phyloP scores from a whole-genome alignment of 805 yeast species.

The Candida schatavii region DNA sequence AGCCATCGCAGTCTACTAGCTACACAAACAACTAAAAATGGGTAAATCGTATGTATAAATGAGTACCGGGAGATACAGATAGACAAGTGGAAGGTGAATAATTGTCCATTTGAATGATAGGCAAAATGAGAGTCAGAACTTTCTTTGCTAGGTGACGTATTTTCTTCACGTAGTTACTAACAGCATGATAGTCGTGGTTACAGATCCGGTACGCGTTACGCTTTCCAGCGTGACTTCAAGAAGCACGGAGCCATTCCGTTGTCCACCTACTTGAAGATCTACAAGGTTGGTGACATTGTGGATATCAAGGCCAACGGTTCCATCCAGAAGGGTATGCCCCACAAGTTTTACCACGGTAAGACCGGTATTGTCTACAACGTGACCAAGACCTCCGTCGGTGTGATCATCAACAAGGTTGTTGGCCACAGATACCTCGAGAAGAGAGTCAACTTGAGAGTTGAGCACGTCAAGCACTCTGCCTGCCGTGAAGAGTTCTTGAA shows the following conservation, averaged over 20 bases:
- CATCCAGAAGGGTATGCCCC: slow-evolving; percentile 99
- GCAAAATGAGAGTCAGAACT: no score
- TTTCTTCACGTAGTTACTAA: slow-evolving; percentile 18
- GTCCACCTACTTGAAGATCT: slow-evolving; percentile 95
- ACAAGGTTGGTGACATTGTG: slow-evolving; percentile 99
- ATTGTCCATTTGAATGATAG: background rate
- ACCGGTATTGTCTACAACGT: slow-evolving; percentile 99
- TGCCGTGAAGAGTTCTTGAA: slow-evolving; percentile 98
- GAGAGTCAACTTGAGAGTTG: slow-evolving; percentile 97
- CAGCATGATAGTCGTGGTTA: slow-evolving; percentile 73
- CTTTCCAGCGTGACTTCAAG: slow-evolving; percentile 99
- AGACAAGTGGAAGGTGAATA: background rate
- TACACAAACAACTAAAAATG: slow-evolving; percentile 7
- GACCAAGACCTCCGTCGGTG: slow-evolving; percentile 98
- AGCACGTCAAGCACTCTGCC: slow-evolving; percentile 99
- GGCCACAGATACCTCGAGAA: slow-evolving; percentile 99
- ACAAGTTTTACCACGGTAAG: slow-evolving; percentile 99
- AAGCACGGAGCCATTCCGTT: slow-evolving; percentile 91
- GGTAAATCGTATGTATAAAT: slow-evolving; percentile 8
- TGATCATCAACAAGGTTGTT: slow-evolving; percentile 95
- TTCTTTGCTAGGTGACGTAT: no score
- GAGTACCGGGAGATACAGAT: background rate
- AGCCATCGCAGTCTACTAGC: no score
- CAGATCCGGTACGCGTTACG: slow-evolving; percentile 99
- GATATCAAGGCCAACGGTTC: slow-evolving; percentile 99